phyloP scores from a whole-genome alignment of 257 asterid species.

The Nicotiana noctiflora region DNA sequence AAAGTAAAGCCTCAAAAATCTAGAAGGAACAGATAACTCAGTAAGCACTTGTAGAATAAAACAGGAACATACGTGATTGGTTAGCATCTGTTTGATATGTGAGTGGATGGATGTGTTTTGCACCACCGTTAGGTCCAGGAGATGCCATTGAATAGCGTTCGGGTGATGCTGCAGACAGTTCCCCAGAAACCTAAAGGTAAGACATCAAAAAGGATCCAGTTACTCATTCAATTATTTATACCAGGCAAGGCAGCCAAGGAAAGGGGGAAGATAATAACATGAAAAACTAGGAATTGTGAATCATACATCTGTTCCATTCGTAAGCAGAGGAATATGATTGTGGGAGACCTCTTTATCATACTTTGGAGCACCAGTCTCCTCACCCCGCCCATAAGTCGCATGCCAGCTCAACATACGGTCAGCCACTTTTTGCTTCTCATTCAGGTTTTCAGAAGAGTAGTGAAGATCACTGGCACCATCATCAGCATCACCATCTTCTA shows the following conservation, averaged over 20 bases:
- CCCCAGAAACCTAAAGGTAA: constrained; percentile 79
- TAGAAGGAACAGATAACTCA: background rate
- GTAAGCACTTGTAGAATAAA: constrained; percentile 3
- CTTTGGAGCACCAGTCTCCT: constrained; percentile 60
- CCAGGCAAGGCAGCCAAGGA: background rate
- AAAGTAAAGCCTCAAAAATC: constrained; percentile 12
- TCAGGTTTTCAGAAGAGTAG: constrained; percentile 46
- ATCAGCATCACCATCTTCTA: constrained; percentile 53
- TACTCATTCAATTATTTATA: background rate
- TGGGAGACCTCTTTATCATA: constrained; percentile 90
- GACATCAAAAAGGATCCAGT: constrained; percentile 6
- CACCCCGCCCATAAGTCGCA: constrained; percentile 64
- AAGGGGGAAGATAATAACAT: background rate
- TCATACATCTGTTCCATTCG: constrained; percentile 92
- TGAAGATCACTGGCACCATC: constrained; percentile 48
- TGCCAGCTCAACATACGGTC: constrained; percentile 99
- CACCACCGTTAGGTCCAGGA: constrained; percentile 75
- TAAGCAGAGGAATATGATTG: constrained; percentile 85
- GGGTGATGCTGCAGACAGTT: constrained; percentile 95
- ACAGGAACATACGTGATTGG: constrained; percentile 23
- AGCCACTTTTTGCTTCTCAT: constrained; percentile 69
- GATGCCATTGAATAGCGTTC: constrained; percentile 96
- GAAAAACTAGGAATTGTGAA: constrained; percentile 14
- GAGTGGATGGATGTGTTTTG: constrained; percentile 49
- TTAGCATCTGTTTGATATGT: constrained; percentile 32